Conservation (phyloP, 192 early-diverging fungal genomes). For the Coemansia erecta region DNA sequence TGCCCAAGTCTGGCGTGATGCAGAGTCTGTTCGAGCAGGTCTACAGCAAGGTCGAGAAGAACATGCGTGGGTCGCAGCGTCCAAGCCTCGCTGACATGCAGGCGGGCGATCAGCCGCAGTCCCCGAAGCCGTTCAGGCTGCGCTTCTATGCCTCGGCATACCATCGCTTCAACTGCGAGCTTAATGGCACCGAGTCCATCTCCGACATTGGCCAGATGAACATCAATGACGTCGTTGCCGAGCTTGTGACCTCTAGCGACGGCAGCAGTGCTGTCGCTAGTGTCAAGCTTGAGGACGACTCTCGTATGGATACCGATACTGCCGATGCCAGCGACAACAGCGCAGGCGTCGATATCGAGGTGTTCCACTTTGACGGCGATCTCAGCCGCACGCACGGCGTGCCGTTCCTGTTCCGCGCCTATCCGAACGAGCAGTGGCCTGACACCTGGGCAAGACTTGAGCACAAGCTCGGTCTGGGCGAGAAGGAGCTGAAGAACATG, state of each 20-base stretch:
- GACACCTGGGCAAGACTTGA: constrained; percentile 75
- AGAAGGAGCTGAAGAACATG: constrained; percentile 72
- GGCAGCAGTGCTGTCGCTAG: background rate
- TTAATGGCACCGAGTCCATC: constrained; percentile 50
- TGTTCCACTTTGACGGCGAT: constrained; percentile 79
- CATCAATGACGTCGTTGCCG: constrained; percentile 29
- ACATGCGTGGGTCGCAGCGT: constrained; percentile 10
- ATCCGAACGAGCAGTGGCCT: constrained; percentile 62
- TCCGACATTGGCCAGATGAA: constrained; percentile 40
- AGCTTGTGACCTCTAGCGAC: constrained; percentile 4
- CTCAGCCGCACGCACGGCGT: constrained; percentile 67
- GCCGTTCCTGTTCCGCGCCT: constrained; percentile 78
- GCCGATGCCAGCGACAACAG: background rate
- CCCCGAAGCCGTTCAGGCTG: constrained; percentile 50
- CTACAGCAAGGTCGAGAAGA: constrained; percentile 50
- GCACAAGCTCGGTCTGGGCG: constrained; percentile 67
- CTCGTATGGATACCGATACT: background rate
- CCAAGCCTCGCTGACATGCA: constrained; percentile 8
- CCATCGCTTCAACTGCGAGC: constrained; percentile 53
- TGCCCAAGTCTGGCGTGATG: constrained; percentile 61
- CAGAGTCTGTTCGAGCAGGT: constrained; percentile 55
- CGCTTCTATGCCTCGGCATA: constrained; percentile 59
- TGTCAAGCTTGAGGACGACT: background rate
- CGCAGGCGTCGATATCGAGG: constrained; percentile 56
- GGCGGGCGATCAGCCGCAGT: background rate